phyloP scores from a whole-genome alignment of 1,284 basidiomycete genomes.

The Pseudozyma thailandica region DNA sequence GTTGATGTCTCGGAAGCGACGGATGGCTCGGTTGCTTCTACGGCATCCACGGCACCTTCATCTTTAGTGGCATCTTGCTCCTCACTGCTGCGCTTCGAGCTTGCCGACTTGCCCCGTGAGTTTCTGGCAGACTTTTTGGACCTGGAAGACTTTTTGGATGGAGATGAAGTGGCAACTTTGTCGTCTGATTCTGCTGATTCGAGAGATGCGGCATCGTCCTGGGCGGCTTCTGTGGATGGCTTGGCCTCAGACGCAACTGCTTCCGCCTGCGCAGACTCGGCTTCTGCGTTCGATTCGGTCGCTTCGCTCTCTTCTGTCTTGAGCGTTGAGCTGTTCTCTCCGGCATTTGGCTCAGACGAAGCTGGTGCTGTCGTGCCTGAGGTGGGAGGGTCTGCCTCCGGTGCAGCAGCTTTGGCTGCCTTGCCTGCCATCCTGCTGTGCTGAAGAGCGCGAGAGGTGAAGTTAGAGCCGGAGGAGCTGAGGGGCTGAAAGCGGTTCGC shows the following conservation, averaged over 20 bases:
- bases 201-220: conserved; percentile 30
- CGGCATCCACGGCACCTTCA: conserved; percentile 3
- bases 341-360: neutral
- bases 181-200: conserved; percentile 39
- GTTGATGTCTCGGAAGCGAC: neutral
- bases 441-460: no score
- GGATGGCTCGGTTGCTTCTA: conserved; percentile 10
- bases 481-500: neutral
- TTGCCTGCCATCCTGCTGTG: conserved; percentile 29
- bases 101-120: conserved; percentile 28
- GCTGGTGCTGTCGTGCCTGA: conserved; percentile 10
- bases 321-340: conserved; percentile 2
- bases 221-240: conserved; percentile 14
- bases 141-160: conserved; percentile 30
- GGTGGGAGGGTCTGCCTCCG: conserved; percentile 10
- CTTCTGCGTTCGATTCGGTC: no score
- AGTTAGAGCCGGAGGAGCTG: neutral
- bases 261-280: neutral
- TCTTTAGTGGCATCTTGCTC: conserved; percentile 22
- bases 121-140: conserved; percentile 35
- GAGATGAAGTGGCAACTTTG: conserved; percentile 18
- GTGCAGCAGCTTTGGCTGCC: conserved; percentile 12
- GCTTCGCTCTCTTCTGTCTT: conserved; percentile 9
- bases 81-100: conserved; percentile 40
- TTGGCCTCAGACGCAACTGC: conserved; percentile 3